These are phyloP conservation scores for Zygoascus hellenicus DNA, from an alignment of 1,139 yeast species.

Conservation along the genomic window DNA sequence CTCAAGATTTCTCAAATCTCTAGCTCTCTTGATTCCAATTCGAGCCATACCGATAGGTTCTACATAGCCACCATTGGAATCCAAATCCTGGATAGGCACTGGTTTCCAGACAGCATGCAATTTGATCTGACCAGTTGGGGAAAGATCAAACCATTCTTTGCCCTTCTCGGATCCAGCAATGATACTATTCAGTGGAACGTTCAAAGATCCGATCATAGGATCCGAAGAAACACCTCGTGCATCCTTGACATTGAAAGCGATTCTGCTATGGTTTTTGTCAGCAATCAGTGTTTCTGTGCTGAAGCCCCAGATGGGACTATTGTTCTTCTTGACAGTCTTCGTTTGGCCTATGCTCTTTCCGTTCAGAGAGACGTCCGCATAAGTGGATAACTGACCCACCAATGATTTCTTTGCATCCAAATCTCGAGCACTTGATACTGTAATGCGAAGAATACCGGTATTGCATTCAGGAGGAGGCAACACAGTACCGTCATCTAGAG, in stretches of 20 bases:
- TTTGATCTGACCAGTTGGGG: conserved; percentile 62
- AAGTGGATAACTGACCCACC: conserved; percentile 64
- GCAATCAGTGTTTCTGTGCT: conserved; percentile 65
- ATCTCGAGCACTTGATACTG: conserved; percentile 64
- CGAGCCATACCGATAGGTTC: conserved; percentile 93
- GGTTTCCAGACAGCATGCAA: conserved; percentile 80
- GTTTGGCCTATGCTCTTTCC: conserved; percentile 56
- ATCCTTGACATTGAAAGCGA: conserved; percentile 62
- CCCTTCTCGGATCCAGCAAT: conserved; percentile 75
- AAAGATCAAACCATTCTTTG: conserved; percentile 66
- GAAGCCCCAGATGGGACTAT: conserved; percentile 63
- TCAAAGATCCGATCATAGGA: conserved; percentile 46
- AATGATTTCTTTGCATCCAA: conserved; percentile 60
- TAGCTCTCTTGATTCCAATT: conserved; percentile 63
- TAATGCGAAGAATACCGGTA: conserved; percentile 79
- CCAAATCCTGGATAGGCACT: conserved; percentile 55
- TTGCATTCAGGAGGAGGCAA: conserved; percentile 89
- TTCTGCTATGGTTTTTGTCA: conserved; percentile 64
- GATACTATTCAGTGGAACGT: conserved; percentile 53
- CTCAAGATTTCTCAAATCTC: conserved; percentile 74
- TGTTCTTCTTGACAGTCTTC: conserved; percentile 52
- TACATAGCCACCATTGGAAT: conserved; percentile 72
- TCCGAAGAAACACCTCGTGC: conserved; percentile 56
- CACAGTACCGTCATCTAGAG: conserved; percentile 76
- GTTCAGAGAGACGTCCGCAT: conserved; percentile 63